phyloP scores from a whole-genome alignment of 352 stramenopile genomes.

The Blastocystis sp. region DNA sequence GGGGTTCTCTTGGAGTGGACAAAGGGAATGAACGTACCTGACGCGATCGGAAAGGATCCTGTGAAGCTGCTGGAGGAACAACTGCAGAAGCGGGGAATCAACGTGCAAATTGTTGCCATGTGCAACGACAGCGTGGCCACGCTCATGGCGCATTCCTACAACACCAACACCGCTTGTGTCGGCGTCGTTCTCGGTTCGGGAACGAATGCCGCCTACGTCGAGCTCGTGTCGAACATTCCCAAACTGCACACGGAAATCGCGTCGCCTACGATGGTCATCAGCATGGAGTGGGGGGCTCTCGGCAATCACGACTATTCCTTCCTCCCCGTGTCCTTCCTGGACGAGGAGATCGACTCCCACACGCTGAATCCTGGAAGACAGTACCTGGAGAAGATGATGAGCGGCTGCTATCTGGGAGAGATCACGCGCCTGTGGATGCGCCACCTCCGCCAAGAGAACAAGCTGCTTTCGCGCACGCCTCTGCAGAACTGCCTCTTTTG shows the following conservation, averaged over 20 bases:
- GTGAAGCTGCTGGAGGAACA: slow-evolving; percentile 70
- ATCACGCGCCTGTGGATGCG: slow-evolving; percentile 69
- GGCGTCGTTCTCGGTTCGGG: slow-evolving; percentile 73
- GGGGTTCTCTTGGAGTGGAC: slow-evolving; percentile 73
- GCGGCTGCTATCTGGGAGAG: slow-evolving; percentile 73
- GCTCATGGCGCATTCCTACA: slow-evolving; percentile 71
- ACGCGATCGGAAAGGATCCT: slow-evolving; percentile 71
- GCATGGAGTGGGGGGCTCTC: slow-evolving; percentile 74
- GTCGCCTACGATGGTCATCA: slow-evolving; percentile 71
- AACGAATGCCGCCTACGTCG: slow-evolving; percentile 73
- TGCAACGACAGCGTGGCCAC: slow-evolving; percentile 74
- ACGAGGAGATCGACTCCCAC: slow-evolving; percentile 71
- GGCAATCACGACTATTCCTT: slow-evolving; percentile 44
- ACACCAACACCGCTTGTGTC: slow-evolving; percentile 60
- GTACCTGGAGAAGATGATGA: slow-evolving; percentile 74
- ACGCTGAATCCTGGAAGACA: slow-evolving; percentile 71
- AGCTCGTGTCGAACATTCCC: slow-evolving; percentile 71
- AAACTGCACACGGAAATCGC: slow-evolving; percentile 70
- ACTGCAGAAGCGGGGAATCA: slow-evolving; percentile 59
- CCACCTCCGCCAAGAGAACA: slow-evolving; percentile 53
- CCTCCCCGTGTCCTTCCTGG: slow-evolving; percentile 69
- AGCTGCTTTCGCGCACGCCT: slow-evolving; percentile 7
- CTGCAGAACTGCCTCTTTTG: slow-evolving; percentile 29
- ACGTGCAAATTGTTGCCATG: slow-evolving; percentile 71
- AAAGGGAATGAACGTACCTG: slow-evolving; percentile 71